Evolutionary conservation across 306 rosid genomes (phyloP), one percentile per base, ranked within the genome.

Genomic region (Begonia masoniana): DNA sequence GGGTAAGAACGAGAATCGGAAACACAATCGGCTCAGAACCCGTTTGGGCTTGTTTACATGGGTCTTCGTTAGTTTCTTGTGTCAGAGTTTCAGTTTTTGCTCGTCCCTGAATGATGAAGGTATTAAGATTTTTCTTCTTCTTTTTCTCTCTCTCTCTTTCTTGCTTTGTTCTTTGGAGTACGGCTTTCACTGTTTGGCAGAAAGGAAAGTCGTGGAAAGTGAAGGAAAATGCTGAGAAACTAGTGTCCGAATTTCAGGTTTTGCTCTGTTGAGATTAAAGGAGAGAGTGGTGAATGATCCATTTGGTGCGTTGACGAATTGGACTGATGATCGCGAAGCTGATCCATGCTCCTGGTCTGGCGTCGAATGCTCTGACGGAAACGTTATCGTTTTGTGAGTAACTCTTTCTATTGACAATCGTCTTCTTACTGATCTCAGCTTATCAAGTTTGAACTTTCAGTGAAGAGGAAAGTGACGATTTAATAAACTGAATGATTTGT

Each of bases 101-200:
- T 76, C 74, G 70, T 77, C 79, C 55, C 60, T 85, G 71, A 82
- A 82, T 47, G 83, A 77, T 58, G 87, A 85, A 75, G 95, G 95
- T 85, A 61, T 23, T 43, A 10, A 17, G 6, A 13, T n/a, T 48
- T 54, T 39, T 43, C 24, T 21, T 21, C 4, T 21, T 3, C 4
- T 3, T 21, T 2, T 21, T 31, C 39, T 31, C 39, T 31, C 39
- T 31, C 39, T 31, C 39, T 31, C 39, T 31, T 9, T 31, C 39
- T 31, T 0, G 39, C 7, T 6, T 31, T 31, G 3, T 21, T 2
- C 24, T 21, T 21, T 21, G 24, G 24, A 21, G 24, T 21, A 21
- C 24, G 24, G 3, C 4, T 43, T 61, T 47, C 47, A 8, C 21
- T 54, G 55, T 60, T 56, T 19, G 47, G 55, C 14, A 41, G 15